Evolutionary conservation across 371 early-diverging fungal genomes (phyloP).

Genomic region (Rhizopus delemar): DNA sequence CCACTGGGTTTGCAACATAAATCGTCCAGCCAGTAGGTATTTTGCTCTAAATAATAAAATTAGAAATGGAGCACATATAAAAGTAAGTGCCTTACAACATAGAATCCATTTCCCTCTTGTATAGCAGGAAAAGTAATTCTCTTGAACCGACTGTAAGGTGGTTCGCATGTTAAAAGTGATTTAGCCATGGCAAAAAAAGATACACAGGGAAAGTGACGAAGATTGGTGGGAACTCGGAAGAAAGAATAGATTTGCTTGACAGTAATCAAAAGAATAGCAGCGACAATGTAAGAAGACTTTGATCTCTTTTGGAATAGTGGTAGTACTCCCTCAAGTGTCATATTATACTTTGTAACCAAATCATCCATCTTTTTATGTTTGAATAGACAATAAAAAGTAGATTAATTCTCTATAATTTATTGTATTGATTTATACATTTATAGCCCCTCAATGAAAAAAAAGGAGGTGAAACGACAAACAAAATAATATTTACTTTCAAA

Average conservation of each 20-base stretch:
- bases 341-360: too few species aligned
- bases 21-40: constrained; percentile 14
- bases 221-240: constrained; percentile 6
- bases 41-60: constrained; percentile 2
- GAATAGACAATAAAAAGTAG: too few species aligned
- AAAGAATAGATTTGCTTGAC: constrained; percentile 9
- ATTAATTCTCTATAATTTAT: too few species aligned
- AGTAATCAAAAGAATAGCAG: constrained; percentile 8
- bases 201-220: constrained; percentile 10
- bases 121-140: constrained; percentile 3
- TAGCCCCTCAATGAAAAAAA: too few species aligned
- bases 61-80: not conserved
- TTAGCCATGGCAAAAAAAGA: constrained; percentile 13
- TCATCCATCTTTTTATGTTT: too few species aligned
- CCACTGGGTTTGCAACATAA: constrained; percentile 6
- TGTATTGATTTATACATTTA: too few species aligned
- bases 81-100: constrained; percentile 2
- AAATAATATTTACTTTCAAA: too few species aligned
- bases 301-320: constrained; percentile 3
- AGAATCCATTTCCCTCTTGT: not conserved
- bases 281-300: constrained; percentile 8
- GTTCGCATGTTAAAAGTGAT: constrained; percentile 10
- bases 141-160: constrained; percentile 3
- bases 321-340: not conserved
- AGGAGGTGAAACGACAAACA: too few species aligned